Evolutionary conservation across 106 monocot genomes (phyloP).

Genomic region (Dendrobium huoshanense): DNA sequence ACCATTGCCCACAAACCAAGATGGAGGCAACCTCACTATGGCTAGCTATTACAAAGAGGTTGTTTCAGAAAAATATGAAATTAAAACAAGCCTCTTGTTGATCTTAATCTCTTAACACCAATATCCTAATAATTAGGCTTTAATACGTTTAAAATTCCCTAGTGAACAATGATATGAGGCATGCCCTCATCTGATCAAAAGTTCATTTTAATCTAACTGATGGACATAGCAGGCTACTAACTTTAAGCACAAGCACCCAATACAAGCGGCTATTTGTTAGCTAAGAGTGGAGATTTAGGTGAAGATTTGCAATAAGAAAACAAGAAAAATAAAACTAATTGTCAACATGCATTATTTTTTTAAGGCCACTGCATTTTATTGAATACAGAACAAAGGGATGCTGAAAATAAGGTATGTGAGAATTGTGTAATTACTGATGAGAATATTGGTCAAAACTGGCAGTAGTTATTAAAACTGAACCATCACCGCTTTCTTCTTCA

Average conservation of each 20-base stretch:
- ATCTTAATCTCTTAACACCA: too few species aligned
- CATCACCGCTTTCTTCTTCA: conserved; percentile 70
- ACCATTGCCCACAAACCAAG: too few species aligned
- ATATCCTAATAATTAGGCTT: too few species aligned
- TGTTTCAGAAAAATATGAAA: too few species aligned
- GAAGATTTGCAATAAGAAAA: neutral
- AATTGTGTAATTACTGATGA: conserved; percentile 58
- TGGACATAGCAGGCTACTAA: neutral
- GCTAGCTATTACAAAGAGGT: too few species aligned
- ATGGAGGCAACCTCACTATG: too few species aligned
- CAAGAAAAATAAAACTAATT: neutral
- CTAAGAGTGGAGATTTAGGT: neutral
- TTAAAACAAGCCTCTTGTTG: too few species aligned
- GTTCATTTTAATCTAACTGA: neutral
- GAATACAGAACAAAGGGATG: neutral
- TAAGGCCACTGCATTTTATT: neutral
- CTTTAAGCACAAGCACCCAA: neutral
- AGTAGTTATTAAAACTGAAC: conserved; percentile 50
- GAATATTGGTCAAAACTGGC: conserved; percentile 72
- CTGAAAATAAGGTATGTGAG: neutral
- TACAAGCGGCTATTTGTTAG: neutral
- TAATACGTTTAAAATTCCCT: too few species aligned
- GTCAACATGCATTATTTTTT: neutral
- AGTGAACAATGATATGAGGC: too few species aligned
- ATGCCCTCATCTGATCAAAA: too few species aligned